phyloP scores from a whole-genome alignment of 140 eudicot species.

The Cichorium intybus region DNA sequence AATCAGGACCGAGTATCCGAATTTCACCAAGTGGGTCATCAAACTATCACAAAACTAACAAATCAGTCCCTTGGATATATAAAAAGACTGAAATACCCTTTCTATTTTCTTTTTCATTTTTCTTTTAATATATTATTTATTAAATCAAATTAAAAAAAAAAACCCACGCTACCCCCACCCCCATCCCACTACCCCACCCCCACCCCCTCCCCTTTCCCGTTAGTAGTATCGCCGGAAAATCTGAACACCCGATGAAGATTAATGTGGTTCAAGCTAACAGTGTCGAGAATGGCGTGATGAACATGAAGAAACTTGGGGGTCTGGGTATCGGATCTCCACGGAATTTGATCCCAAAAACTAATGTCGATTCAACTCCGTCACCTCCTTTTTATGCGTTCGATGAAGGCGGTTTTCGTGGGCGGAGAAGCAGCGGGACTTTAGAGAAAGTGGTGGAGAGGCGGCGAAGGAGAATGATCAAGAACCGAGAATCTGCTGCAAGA shows the following conservation, averaged over 20 bases:
- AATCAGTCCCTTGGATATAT: no score
- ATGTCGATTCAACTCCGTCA: constrained; percentile 41
- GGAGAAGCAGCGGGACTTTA: constrained; percentile 44
- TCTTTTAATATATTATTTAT: no score
- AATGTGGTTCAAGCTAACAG: constrained; percentile 35
- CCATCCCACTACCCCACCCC: no score
- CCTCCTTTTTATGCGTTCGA: constrained; percentile 43
- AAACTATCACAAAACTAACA: no score
- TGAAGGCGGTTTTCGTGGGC: constrained; percentile 46
- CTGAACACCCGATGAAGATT: constrained; percentile 33
- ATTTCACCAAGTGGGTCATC: no score
- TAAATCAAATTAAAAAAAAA: no score
- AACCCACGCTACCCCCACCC: no score
- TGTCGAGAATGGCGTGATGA: constrained; percentile 37
- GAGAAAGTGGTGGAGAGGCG: constrained; percentile 88
- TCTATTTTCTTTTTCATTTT: no score
- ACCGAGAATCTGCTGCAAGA: constrained; percentile 91
- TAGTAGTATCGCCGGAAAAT: no score
- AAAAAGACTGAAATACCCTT: no score
- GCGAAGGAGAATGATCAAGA: constrained; percentile 84
- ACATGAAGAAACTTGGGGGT: constrained; percentile 31
- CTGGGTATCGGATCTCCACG: constrained; percentile 43
- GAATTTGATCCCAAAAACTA: constrained; percentile 38
- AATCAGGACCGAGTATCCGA: no score
- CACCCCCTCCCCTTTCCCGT: no score